Percentiles rank a stretch among this genome's conserved stretches.
These are phyloP conservation scores for Petasospora rhodanensis DNA, from an alignment of 1,139 yeast species.

Conservation along the genomic window DNA sequence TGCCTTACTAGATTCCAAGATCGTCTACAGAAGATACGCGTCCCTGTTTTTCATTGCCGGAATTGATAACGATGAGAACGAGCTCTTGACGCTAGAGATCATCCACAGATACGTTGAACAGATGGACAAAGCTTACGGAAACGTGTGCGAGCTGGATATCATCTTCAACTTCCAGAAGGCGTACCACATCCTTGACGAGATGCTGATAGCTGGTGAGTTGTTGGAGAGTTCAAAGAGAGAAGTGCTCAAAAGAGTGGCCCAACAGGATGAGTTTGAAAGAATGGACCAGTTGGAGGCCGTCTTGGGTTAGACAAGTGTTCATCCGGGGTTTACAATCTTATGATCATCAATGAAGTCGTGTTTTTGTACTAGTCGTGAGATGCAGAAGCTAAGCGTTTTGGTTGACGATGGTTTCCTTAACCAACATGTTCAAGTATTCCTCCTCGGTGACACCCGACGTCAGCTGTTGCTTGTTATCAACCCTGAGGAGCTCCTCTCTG, in stretches of 20 bases:
- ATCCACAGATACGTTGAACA: constrained; percentile 94
- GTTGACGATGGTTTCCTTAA: constrained; percentile 23
- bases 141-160: constrained; percentile 89
- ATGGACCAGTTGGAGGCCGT: constrained; percentile 53
- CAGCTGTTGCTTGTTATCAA: constrained; percentile 25
- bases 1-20: constrained; percentile 86
- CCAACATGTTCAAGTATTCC: constrained; percentile 29
- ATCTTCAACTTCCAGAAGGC: constrained; percentile 95
- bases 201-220: constrained; percentile 73
- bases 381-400: too few relatives aligned
- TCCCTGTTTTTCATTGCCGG: constrained; percentile 88
- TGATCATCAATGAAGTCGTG: too few relatives aligned
- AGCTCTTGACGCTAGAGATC: constrained; percentile 75
- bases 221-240: constrained; percentile 83
- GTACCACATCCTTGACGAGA: constrained; percentile 85
- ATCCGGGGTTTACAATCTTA: too few relatives aligned
- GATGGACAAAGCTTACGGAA: constrained; percentile 96
- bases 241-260: constrained; percentile 68
- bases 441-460: constrained; percentile 31
- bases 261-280: constrained; percentile 72
- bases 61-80: constrained; percentile 80
- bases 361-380: too few relatives aligned
- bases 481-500: constrained; percentile 30
- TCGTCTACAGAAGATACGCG: constrained; percentile 89
- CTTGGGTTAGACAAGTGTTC: too few relatives aligned